These are phyloP conservation scores for Penstemon barbatus DNA, from an alignment of 257 asterid species.

Conservation along the genomic window DNA sequence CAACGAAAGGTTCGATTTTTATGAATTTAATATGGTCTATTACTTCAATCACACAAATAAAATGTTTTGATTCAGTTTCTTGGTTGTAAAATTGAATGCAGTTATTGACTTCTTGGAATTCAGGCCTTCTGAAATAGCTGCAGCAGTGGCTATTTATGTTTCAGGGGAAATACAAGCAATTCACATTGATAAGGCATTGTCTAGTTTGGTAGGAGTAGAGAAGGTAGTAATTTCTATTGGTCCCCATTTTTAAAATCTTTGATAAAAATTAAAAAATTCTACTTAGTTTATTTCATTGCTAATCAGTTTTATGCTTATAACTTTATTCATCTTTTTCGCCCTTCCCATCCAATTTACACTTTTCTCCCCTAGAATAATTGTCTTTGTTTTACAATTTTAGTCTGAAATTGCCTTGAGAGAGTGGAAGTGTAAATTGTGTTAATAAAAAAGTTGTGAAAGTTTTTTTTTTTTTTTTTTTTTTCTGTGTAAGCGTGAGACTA, in stretches of 20 bases:
- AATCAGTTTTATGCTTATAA: not conserved
- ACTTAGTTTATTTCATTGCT: constrained; percentile 1
- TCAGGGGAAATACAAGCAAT: constrained; percentile 41
- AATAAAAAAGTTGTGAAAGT: not conserved
- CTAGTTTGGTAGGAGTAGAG: constrained; percentile 46
- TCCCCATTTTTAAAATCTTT: constrained; percentile 30
- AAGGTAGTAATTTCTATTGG: constrained; percentile 48
- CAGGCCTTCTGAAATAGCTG: constrained; percentile 78
- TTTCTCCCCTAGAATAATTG: not conserved
- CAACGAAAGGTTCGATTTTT: constrained; percentile 50
- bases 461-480: not conserved
- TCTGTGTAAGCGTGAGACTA: not conserved
- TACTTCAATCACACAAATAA: not conserved
- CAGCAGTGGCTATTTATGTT: constrained; percentile 67
- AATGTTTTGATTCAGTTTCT: constrained; percentile 27
- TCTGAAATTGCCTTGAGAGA: too few species aligned
- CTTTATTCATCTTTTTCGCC: not conserved
- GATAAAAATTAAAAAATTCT: constrained; percentile 15
- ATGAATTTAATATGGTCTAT: constrained; percentile 1
- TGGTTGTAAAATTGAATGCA: constrained; percentile 60
- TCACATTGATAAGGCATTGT: constrained; percentile 52
- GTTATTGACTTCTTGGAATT: constrained; percentile 84
- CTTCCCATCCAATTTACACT: not conserved
- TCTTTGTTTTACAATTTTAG: too few species aligned
- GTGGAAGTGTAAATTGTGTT: not conserved